Percentiles rank a stretch among this genome's conserved stretches.
These are phyloP conservation scores for Hermanozyma aechmeae DNA, from an alignment of 805 yeast genomes.

Conservation along the genomic window DNA sequence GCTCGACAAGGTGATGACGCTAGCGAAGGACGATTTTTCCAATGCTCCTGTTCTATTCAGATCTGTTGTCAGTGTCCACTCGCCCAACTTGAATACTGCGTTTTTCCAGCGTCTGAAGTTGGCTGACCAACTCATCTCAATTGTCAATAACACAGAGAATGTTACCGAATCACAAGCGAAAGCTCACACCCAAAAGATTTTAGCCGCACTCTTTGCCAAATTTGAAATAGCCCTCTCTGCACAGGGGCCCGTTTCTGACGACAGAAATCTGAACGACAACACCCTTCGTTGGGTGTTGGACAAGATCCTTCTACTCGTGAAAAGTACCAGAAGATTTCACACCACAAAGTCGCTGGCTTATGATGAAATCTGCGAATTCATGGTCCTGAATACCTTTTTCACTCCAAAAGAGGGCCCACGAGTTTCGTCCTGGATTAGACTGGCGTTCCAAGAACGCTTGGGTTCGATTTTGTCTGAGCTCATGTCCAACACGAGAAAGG, in stretches of 20 bases:
- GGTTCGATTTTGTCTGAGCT: constrained; percentile 59
- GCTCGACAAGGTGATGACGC: constrained; percentile 35
- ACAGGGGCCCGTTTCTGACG: constrained; percentile 8
- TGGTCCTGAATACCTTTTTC: constrained; percentile 36
- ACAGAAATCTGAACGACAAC: constrained; percentile 20
- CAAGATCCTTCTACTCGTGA: constrained; percentile 42
- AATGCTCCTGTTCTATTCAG: constrained; percentile 39
- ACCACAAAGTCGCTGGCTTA: constrained; percentile 16
- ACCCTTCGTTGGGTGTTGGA: constrained; percentile 54
- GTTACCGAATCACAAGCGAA: constrained; percentile 6
- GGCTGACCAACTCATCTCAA: constrained; percentile 28
- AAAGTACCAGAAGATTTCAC: constrained; percentile 31
- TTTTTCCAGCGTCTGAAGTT: constrained; percentile 73
- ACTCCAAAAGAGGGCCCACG: constrained; percentile 6
- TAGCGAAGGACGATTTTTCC: constrained; percentile 24
- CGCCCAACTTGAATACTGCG: constrained; percentile 69
- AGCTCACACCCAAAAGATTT: constrained; percentile 11
- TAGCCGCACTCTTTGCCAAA: constrained; percentile 14
- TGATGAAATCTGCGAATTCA: constrained; percentile 28
- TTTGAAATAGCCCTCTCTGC: constrained; percentile 14
- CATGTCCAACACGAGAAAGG: constrained; percentile 32
- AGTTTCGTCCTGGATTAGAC: constrained; percentile 26
- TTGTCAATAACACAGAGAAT: constrained; percentile 10
- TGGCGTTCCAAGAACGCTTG: constrained; percentile 51
- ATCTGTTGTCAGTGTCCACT: no score